These are phyloP conservation scores for Pulveroboletus sp. DNA, from an alignment of 768 basidiomycete species.

Conservation along the genomic window DNA sequence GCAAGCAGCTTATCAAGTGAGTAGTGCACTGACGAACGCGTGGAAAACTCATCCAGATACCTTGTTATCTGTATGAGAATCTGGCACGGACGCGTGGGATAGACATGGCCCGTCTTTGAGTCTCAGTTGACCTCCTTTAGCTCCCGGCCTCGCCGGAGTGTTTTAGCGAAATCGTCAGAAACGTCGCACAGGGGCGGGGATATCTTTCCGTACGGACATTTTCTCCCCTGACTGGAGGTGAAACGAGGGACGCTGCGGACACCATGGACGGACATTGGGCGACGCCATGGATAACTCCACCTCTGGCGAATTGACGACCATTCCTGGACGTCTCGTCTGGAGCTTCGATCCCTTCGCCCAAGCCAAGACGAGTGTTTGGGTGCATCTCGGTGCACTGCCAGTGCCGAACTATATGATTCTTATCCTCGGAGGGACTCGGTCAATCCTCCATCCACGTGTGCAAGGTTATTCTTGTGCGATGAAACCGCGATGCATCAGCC, in stretches of 20 bases:
- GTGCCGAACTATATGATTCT: too few species aligned
- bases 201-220: neutral
- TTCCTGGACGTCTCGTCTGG: neutral
- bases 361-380: neutral
- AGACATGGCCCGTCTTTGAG: neutral
- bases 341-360: neutral
- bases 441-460: neutral
- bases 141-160: conserved; percentile 3
- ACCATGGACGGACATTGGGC: neutral
- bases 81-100: conserved; percentile 13
- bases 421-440: too few species aligned
- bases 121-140: neutral
- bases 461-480: neutral
- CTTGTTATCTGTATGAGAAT: conserved; percentile 42
- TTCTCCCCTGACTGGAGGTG: neutral
- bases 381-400: too few species aligned
- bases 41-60: conserved; percentile 47
- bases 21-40: conserved; percentile 53
- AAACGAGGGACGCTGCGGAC: neutral
- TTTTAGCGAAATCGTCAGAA: neutral
- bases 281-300: neutral
- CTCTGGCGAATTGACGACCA: neutral
- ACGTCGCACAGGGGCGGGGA: neutral
- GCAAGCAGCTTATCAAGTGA: conserved; percentile 69
- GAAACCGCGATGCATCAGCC: neutral